These are phyloP conservation scores for Paradendryphiella salina DNA, from an alignment of 2,329 filamentous ascomycete genomes.

Conservation along the genomic window DNA sequence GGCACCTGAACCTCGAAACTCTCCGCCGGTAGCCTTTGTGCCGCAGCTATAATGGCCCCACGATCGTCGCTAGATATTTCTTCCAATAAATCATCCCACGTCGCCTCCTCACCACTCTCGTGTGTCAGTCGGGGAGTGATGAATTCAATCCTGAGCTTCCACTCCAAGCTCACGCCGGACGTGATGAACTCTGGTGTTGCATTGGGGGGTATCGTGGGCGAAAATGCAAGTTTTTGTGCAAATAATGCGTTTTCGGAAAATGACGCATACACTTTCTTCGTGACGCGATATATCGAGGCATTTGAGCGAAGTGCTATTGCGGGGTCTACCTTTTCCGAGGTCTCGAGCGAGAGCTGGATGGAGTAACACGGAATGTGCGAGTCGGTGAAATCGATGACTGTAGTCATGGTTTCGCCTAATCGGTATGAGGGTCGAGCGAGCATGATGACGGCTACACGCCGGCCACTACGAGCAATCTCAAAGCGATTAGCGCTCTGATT, in stretches of 20 bases:
- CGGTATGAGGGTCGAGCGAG: slow-evolving; percentile 86
- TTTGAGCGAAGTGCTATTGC: slow-evolving; percentile 81
- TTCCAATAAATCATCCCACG: slow-evolving; percentile 65
- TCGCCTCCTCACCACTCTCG: slow-evolving; percentile 37
- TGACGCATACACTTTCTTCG: slow-evolving; percentile 76
- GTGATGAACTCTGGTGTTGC: slow-evolving; percentile 93
- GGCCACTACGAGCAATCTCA: slow-evolving; percentile 90
- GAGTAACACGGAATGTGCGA: slow-evolving; percentile 83
- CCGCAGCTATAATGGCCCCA: slow-evolving; percentile 74
- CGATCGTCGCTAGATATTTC: slow-evolving; percentile 78
- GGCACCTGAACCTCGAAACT: slow-evolving; percentile 90
- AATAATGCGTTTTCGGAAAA: slow-evolving; percentile 83
- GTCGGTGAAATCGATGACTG: slow-evolving; percentile 79
- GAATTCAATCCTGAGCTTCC: slow-evolving; percentile 90
- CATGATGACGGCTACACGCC: slow-evolving; percentile 86
- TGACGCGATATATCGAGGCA: slow-evolving; percentile 83
- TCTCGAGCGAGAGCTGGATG: slow-evolving; percentile 81
- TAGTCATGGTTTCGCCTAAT: slow-evolving; percentile 82
- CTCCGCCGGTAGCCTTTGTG: slow-evolving; percentile 78
- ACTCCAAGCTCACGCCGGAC: slow-evolving; percentile 81
- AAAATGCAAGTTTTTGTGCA: slow-evolving; percentile 76
- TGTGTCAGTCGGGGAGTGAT: slow-evolving; percentile 68
- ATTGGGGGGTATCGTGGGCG: slow-evolving; percentile 76
- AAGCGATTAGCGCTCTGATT: slow-evolving; percentile 88
- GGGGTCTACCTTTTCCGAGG: slow-evolving; percentile 78